Evolutionary conservation across 202 grass and related monocot species (phyloP).

Genomic region (Sporobolus alterniflorus): DNA sequence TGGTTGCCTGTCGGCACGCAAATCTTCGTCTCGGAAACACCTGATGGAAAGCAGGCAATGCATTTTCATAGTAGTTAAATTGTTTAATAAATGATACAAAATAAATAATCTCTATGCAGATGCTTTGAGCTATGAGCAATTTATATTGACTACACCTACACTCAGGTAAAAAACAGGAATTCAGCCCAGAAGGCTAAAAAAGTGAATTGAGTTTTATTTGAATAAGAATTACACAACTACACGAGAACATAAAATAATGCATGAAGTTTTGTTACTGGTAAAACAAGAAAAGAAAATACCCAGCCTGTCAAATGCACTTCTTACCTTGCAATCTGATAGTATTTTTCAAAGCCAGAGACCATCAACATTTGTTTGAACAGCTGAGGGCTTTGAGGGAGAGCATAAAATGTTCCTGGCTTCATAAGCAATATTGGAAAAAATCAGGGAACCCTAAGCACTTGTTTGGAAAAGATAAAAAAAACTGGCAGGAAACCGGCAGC

Average conservation of each 20-base stretch:
- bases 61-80: slow-evolving; percentile 22
- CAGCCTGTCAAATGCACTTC: slow-evolving; percentile 15
- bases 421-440: slow-evolving; percentile 60
- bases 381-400: slow-evolving; percentile 98
- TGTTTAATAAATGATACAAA: slow-evolving; percentile 1
- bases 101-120: background rate
- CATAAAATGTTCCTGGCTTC: slow-evolving; percentile 99
- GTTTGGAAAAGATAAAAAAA: background rate
- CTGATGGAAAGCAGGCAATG: slow-evolving; percentile 44
- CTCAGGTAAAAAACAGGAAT: background rate
- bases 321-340: slow-evolving; percentile 97
- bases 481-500: background rate
- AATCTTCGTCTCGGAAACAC: slow-evolving; percentile 99
- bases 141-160: slow-evolving; percentile 7
- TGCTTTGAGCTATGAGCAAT: background rate
- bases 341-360: slow-evolving; percentile 98
- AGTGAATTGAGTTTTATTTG: background rate
- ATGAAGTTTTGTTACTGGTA: background rate
- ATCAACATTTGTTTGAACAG: slow-evolving; percentile 99
- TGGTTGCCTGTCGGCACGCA: slow-evolving; percentile 93
- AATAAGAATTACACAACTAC: background rate
- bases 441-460: slow-evolving; percentile 28
- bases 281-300: background rate
- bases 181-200: slow-evolving; percentile 2
- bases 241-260: background rate